Evolutionary conservation across 1,284 basidiomycete species (phyloP).

Genomic region (Heliocybe sulcata): DNA sequence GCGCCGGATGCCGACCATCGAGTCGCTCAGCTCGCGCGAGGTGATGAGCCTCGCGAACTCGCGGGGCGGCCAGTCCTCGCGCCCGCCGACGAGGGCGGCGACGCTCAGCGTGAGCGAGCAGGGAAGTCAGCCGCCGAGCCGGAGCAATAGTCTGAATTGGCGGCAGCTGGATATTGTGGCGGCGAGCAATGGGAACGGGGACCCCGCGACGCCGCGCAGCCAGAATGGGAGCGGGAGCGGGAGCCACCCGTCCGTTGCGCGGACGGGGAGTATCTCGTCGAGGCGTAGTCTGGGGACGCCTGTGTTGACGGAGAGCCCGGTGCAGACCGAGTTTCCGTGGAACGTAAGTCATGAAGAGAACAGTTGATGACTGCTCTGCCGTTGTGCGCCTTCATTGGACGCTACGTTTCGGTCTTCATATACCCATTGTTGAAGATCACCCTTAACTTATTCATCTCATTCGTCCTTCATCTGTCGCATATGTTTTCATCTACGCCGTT

Average conservation of each 20-base stretch:
- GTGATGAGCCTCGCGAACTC: constrained; percentile 19
- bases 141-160: constrained; percentile 16
- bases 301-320: neutral
- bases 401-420: neutral
- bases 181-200: neutral
- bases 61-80: constrained; percentile 16
- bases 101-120: constrained; percentile 10
- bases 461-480: neutral
- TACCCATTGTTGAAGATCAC: neutral
- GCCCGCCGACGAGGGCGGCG: constrained; percentile 23
- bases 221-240: neutral
- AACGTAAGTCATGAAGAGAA: neutral
- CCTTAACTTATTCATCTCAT: neutral
- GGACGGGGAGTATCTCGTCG: neutral
- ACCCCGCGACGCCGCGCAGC: neutral
- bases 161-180: neutral
- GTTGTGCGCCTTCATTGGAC: neutral
- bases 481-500: neutral
- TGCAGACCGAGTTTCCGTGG: neutral
- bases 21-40: constrained; percentile 61
- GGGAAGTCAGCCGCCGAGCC: constrained; percentile 16
- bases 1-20: constrained; percentile 73
- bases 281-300: neutral
- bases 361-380: neutral
- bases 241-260: neutral